Conservation (phyloP, 1,284 basidiomycete genomes). For the Papiliotrema terrestris region DNA sequence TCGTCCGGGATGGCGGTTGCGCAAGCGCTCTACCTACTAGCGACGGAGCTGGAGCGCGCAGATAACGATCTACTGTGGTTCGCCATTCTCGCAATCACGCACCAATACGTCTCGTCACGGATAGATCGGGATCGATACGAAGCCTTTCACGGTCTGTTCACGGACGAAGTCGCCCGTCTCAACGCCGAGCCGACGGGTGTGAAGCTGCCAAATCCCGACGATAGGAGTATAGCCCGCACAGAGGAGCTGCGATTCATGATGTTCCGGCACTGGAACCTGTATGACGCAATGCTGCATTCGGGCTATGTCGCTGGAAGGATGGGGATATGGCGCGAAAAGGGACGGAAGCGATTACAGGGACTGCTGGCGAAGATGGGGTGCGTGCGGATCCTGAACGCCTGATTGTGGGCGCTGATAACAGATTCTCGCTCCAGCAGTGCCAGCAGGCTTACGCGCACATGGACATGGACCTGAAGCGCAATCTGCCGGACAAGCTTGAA, state of each 20-base stretch:
- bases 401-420: conserved; percentile 37
- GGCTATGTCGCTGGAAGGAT: conserved; percentile 93
- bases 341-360: conserved; percentile 81
- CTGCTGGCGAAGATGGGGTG: conserved; percentile 99
- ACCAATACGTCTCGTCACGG: conserved; percentile 82
- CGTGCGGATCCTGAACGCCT: conserved; percentile 28
- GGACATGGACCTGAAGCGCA: conserved; percentile 87
- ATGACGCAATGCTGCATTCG: conserved; percentile 97
- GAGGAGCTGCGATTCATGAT: conserved; percentile 91
- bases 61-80: conserved; percentile 95
- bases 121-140: conserved; percentile 88
- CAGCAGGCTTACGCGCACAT: conserved; percentile 93
- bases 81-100: conserved; percentile 88
- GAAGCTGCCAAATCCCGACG: conserved; percentile 56
- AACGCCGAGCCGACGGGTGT: conserved; percentile 52
- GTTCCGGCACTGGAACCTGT: conserved; percentile 95
- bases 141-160: conserved; percentile 67
- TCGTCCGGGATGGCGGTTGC: conserved; percentile 87
- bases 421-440: conserved; percentile 87
- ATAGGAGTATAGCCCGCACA: conserved; percentile 69
- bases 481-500: conserved; percentile 78
- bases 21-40: conserved; percentile 83
- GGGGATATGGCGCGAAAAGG: conserved; percentile 93
- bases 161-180: conserved; percentile 85
- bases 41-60: conserved; percentile 79